Evolutionary conservation across 176 grass and related monocot species (phyloP).

Genomic region (Themeda triandra): DNA sequence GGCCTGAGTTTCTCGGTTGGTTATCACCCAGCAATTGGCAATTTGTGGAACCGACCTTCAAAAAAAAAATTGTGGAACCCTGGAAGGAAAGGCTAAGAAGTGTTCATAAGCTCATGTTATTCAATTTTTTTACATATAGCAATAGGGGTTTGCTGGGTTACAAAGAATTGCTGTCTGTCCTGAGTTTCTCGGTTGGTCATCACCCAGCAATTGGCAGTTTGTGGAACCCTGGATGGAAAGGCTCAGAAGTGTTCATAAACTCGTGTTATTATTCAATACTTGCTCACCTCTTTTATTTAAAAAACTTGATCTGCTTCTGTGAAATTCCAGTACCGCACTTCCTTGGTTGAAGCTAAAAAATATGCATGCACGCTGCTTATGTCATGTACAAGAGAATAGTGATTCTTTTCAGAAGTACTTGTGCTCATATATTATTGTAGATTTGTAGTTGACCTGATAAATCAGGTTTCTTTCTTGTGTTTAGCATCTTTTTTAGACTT

Average conservation of each 20-base stretch:
- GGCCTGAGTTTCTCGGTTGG: background rate
- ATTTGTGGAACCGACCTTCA: background rate
- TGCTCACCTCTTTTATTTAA: background rate
- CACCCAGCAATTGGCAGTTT: background rate
- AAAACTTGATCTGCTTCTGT: background rate
- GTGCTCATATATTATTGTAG: background rate
- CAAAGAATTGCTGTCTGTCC: no score
- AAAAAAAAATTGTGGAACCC: background rate
- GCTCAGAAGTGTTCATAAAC: background rate
- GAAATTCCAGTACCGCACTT: background rate
- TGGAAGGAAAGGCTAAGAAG: background rate
- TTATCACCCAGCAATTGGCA: background rate
- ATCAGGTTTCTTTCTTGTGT: background rate
- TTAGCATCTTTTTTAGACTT: background rate
- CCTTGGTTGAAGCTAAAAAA: slow-evolving; percentile 19
- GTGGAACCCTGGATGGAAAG: background rate
- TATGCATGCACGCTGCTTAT: background rate
- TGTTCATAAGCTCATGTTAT: background rate
- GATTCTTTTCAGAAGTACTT: background rate
- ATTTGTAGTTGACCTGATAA: background rate
- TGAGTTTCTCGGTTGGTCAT: background rate
- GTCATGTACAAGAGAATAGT: background rate
- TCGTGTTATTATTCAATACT: background rate
- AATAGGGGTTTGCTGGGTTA: no score
- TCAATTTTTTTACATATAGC: no score